Base-by-base conservation (phyloP, 2,329 filamentous ascomycete genomes). In the Fusarium secorum region DNA sequence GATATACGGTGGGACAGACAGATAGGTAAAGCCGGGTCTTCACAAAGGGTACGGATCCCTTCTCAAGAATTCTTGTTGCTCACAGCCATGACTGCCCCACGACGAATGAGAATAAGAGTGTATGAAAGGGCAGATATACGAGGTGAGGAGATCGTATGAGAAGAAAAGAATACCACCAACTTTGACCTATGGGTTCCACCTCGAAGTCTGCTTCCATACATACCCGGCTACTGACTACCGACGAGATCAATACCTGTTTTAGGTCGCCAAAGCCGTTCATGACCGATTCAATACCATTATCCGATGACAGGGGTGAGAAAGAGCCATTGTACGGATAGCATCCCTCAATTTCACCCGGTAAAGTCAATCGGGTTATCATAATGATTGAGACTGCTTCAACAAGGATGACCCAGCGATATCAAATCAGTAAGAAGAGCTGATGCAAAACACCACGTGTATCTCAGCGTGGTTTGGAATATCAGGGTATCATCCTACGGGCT, bases 311-410 rank as follows among this genome's bases (percentile, higher is more conserved):
- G 33, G 32, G n/a, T 58, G 33, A 30, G 13, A 32, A 48, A 44
- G 41, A 54, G 28, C 46, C 35, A 22, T 45, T 41, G 42, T 51
- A n/a, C n/a, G n/a, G n/a, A n/a, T n/a, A 45, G 62, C 46, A 39
- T 53, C n/a, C 32, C 32, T 60, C 24, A 59, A 24, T 66, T 33
- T 45, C 39, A 24, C 36, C 28, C 36, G 17, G 28, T 42, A 68
- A 38, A 39, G 41, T 57, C 26, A 41, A 45, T 56, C 45, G 60
- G 55, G 38, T 59, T 63, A 54, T 53, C 54, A 51, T 56, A 33
- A 42, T 48, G 22, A 39, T 42, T 42, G 36, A 61, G 24, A 39
- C 38, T 38, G 22, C 7, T 46, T 20, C 33, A 18, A 15, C 15
- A 44, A 33, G 33, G 39, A 65, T 52, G 32, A 13, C 33, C 28